Evolutionary conservation across 129 eudicot species (phyloP).

Genomic region (Rutidosis leptorrhynchoides): DNA sequence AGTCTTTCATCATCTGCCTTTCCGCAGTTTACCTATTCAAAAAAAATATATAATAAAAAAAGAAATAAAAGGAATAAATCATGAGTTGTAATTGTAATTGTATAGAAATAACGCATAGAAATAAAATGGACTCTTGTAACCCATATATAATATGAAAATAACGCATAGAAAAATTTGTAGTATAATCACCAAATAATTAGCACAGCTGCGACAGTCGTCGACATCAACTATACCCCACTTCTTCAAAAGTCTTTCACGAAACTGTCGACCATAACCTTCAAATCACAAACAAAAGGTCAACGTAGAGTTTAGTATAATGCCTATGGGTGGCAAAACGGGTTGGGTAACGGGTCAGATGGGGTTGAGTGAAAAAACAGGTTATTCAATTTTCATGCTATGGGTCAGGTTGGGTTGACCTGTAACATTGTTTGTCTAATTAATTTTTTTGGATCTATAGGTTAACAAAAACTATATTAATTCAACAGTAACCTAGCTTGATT

Average conservation of each 20-base stretch:
- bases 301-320: background rate
- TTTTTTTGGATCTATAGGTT: too few relatives aligned
- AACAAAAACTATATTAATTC: background rate
- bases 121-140: background rate
- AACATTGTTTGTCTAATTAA: too few relatives aligned
- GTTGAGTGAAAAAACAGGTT: too few relatives aligned
- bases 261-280: constrained; percentile 57
- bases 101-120: too few relatives aligned
- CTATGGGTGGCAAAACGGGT: too few relatives aligned
- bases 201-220: constrained; percentile 46
- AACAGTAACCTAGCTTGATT: background rate
- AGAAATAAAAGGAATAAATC: background rate
- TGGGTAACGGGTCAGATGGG: too few relatives aligned
- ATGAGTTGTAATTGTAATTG: background rate
- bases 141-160: background rate
- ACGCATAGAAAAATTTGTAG: background rate
- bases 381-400: too few relatives aligned
- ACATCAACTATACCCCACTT: constrained; percentile 52
- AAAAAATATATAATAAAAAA: background rate
- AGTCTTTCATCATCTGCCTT: constrained; percentile 42
- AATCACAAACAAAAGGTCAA: background rate
- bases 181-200: constrained; percentile 34
- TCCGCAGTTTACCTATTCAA: constrained; percentile 37
- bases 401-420: too few relatives aligned
- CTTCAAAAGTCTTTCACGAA: constrained; percentile 46